Evolutionary conservation across 2,329 filamentous ascomycete genomes (phyloP).

Genomic region (Talaromyces sp.): DNA sequence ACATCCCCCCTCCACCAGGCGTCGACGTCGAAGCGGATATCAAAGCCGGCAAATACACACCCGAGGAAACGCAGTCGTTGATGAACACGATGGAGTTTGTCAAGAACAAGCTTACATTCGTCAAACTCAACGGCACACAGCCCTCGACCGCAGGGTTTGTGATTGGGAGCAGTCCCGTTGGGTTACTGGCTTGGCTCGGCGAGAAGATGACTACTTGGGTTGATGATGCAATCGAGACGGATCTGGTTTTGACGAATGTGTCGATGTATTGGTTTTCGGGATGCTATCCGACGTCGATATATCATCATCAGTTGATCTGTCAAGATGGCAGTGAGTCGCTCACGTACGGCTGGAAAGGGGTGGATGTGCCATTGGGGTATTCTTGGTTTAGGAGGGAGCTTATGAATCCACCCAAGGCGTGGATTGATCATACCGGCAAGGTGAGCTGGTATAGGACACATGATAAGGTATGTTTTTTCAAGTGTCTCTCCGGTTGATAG

Average conservation of each 20-base stretch:
- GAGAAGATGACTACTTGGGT: slow-evolving; percentile 2
- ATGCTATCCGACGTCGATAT: neutral
- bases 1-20: neutral
- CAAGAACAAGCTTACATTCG: neutral
- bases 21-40: neutral
- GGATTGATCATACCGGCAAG: neutral
- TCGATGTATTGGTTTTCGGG: slow-evolving; percentile 1
- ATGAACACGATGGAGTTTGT: neutral
- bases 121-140: neutral
- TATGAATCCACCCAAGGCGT: neutral
- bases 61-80: neutral
- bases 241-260: neutral
- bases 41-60: neutral
- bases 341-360: neutral
- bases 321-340: neutral
- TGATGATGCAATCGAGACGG: neutral
- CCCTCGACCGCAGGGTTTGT: neutral
- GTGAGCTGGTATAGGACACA: slow-evolving; percentile 2
- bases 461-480: neutral
- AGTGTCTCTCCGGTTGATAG: neutral
- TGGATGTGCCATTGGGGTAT: slow-evolving; percentile 1
- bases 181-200: neutral
- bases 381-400: slow-evolving; percentile 4
- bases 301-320: neutral
- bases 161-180: neutral